Percentiles rank a stretch among this genome's conserved stretches.
phyloP scores from a whole-genome alignment of 768 basidiomycete species.

The Coprinopsis marcescibilis region DNA sequence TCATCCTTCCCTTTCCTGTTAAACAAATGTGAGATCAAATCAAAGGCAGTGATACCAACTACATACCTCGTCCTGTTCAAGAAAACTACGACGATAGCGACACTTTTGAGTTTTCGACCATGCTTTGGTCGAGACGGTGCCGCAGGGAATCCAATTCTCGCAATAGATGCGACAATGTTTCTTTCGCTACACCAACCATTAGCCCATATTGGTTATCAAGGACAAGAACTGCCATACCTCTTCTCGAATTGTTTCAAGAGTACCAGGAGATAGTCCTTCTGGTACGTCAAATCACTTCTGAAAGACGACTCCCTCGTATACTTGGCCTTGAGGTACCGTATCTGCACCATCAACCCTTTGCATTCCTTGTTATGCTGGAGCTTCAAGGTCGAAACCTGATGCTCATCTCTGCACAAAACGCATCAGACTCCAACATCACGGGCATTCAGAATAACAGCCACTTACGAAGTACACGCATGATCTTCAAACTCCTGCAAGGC shows the following conservation, averaged over 20 bases:
- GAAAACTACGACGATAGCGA: slow-evolving; percentile 58
- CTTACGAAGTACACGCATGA: slow-evolving; percentile 60
- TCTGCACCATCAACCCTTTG: slow-evolving; percentile 87
- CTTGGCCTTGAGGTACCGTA: slow-evolving; percentile 87
- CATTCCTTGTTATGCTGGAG: slow-evolving; percentile 78
- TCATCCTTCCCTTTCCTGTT: slow-evolving; percentile 52
- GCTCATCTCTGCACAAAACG: slow-evolving; percentile 38
- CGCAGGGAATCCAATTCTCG: slow-evolving; percentile 65
- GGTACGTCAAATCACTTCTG: slow-evolving; percentile 71
- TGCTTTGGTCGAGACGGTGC: slow-evolving; percentile 32
- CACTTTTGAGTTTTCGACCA: slow-evolving; percentile 48
- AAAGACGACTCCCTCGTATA: slow-evolving; percentile 81
- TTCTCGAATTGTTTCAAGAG: slow-evolving; percentile 67
- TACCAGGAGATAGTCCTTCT: slow-evolving; percentile 82
- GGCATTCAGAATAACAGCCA: slow-evolving; percentile 12
- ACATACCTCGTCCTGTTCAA: slow-evolving; percentile 58
- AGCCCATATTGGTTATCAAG: slow-evolving; percentile 5
- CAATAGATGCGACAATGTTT: slow-evolving; percentile 69
- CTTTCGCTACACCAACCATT: slow-evolving; percentile 44
- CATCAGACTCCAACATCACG: background rate
- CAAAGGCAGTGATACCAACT: background rate
- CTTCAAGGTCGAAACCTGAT: slow-evolving; percentile 49
- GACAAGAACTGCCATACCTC: slow-evolving; percentile 40
- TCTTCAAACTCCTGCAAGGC: slow-evolving; percentile 42
- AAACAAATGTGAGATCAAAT: background rate